Base-by-base conservation (phyloP, 2,329 filamentous ascomycete genomes). In the Moelleriella libera region DNA sequence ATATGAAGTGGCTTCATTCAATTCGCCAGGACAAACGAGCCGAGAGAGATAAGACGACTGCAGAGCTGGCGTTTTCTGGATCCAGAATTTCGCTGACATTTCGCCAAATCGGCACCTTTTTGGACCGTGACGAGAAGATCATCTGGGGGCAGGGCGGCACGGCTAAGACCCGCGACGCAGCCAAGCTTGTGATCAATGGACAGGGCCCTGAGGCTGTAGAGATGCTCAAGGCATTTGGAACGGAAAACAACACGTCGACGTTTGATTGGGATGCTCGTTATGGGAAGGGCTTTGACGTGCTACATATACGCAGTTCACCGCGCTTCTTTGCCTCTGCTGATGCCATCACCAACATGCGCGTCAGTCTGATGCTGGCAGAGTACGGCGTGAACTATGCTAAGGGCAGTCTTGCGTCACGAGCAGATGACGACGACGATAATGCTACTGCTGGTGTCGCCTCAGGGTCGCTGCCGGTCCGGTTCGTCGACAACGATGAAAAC, bases 121-220 rank as follows among this genome's bases (percentile, higher is more conserved):
- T 95, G 43, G 72, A 83, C 55, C 68, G 70, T 4, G 70, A 78
- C n/a, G 71, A 76, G 40, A 69, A 69, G 31, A 66, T 67, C 3
- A 94, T 98, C 47, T 97, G 89, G 90, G 92, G 92, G 11, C 89
- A 96, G 63, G 92, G 92, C 3, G 90, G 89, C 0, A 78, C 75
- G 1, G 69, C 68, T 6, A 94, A 95, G 66, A 71, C 68, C 0
- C 70, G 71, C 29, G 70, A 71, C 0, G 65, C 69, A 1, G 88
- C 88, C 0, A 67, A 68, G 1, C 56, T 68, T 0, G 80, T 94
- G 9, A 63, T 88, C 48, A 87, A 87, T 52, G 86, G 83, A 1
- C 76, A 86, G 53, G 72, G 74, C 1, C 64, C 69, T 4, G 78
- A 85, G 57, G 80, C 82, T 0, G 70, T 85, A 44, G 66, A 66